phyloP scores from a whole-genome alignment of 768 basidiomycete species.

The Trametes coccinea region DNA sequence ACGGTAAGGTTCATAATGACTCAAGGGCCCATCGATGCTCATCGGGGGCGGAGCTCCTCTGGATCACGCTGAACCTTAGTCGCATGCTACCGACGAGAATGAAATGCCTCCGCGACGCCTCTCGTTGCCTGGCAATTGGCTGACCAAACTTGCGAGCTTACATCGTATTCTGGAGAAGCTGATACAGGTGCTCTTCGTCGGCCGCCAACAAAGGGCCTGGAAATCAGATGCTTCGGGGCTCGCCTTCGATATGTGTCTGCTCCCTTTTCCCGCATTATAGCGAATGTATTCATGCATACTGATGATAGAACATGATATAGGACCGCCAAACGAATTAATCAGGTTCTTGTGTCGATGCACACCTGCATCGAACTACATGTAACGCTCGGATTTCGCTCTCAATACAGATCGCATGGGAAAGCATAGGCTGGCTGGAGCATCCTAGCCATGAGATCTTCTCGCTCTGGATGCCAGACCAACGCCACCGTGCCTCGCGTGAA shows the following conservation, averaged over 20 bases:
- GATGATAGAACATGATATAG: too few species aligned
- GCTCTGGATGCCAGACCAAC: background rate
- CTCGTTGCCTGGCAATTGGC: slow-evolving; percentile 2
- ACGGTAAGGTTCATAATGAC: slow-evolving; percentile 13
- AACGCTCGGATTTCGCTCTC: background rate
- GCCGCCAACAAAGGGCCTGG: too few species aligned
- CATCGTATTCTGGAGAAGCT: background rate
- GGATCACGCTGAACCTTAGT: slow-evolving; percentile 3
- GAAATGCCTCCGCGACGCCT: slow-evolving; percentile 15
- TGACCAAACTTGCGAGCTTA: background rate
- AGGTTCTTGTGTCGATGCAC: too few species aligned
- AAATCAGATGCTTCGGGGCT: too few species aligned
- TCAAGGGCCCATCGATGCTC: slow-evolving; percentile 2
- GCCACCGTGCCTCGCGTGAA: slow-evolving; percentile 10
- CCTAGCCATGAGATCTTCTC: background rate
- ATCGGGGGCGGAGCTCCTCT: slow-evolving; percentile 13
- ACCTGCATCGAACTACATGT: too few species aligned
- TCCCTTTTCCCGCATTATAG: too few species aligned
- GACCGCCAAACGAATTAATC: too few species aligned
- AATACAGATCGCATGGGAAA: background rate
- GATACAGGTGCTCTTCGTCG: too few species aligned
- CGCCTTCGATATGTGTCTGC: background rate
- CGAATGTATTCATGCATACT: too few species aligned
- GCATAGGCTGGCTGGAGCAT: too few species aligned
- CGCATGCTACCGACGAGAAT: slow-evolving; percentile 1